Conservation (phyloP, 768 basidiomycete genomes). For the Lyophyllum semitale region DNA sequence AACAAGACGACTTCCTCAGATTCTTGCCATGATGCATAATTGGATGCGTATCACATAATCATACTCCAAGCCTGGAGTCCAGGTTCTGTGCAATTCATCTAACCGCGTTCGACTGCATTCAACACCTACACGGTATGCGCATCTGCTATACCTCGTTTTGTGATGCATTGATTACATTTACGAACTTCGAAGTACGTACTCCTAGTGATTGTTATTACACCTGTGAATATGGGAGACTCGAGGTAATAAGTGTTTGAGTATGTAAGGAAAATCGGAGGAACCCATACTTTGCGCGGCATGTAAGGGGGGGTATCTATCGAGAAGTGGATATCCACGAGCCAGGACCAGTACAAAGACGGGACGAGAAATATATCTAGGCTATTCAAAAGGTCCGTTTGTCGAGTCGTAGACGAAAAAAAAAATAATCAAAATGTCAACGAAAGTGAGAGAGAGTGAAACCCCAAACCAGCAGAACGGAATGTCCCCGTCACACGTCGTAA, state of each 20-base stretch:
- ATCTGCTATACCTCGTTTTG: neutral
- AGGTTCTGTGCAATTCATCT: too few relatives aligned
- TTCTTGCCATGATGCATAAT: too few relatives aligned
- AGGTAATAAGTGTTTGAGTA: neutral
- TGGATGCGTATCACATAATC: too few relatives aligned
- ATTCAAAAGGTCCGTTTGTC: neutral
- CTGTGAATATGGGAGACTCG: neutral
- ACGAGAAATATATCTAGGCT: slow-evolving; percentile 5
- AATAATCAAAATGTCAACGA: slow-evolving; percentile 4
- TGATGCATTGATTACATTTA: neutral
- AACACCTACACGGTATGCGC: too few relatives aligned
- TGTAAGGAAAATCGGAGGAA: neutral
- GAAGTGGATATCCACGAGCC: slow-evolving; percentile 13
- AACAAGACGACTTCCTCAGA: too few relatives aligned
- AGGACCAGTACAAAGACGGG: slow-evolving; percentile 7
- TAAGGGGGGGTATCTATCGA: slow-evolving; percentile 14
- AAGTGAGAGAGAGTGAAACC: neutral
- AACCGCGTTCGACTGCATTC: too few relatives aligned
- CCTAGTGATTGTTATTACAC: neutral
- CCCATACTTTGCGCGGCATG: neutral
- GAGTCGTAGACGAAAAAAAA: neutral
- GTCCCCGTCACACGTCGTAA: neutral
- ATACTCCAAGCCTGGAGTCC: too few relatives aligned
- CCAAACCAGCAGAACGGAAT: neutral
- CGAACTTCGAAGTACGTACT: neutral